These are phyloP conservation scores for Penicillium sp. DNA, from an alignment of 2,329 filamentous ascomycete species.

Conservation along the genomic window DNA sequence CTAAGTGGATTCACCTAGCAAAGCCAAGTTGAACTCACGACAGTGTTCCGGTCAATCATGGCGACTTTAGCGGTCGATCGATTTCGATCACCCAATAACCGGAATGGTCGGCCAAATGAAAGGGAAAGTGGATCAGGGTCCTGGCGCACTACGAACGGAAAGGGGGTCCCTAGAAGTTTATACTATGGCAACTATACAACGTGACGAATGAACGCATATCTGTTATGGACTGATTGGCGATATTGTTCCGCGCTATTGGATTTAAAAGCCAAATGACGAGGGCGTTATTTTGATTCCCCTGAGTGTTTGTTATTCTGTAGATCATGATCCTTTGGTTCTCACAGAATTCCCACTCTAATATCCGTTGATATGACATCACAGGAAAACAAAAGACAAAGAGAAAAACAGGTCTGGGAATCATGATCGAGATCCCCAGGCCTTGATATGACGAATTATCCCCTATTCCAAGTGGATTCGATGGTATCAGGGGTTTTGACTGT, in stretches of 20 bases:
- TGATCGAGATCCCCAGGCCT: not conserved
- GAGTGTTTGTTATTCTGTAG: not conserved
- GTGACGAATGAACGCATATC: not conserved
- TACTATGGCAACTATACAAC: not conserved
- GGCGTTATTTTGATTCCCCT: not conserved
- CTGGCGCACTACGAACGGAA: not conserved
- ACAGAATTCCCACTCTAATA: not conserved
- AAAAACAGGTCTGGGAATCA: not conserved
- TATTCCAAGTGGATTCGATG: not conserved
- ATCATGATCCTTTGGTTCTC: conserved; percentile 1
- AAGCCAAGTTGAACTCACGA: not conserved
- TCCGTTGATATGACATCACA: not conserved
- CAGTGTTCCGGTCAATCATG: not conserved
- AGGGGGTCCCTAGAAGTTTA: not conserved
- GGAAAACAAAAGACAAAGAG: not conserved
- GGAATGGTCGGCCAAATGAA: not conserved
- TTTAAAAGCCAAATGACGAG: not conserved
- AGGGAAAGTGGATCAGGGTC: not conserved
- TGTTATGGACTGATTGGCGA: not conserved
- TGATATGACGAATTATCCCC: not conserved
- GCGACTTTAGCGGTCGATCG: not conserved
- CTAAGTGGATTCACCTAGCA: not conserved
- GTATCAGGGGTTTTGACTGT: not conserved
- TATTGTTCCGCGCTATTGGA: conserved; percentile 2
- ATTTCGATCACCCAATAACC: conserved; percentile 1